Base-by-base conservation (phyloP, 192 early-diverging fungal species). In the Coemansia javaensis region DNA sequence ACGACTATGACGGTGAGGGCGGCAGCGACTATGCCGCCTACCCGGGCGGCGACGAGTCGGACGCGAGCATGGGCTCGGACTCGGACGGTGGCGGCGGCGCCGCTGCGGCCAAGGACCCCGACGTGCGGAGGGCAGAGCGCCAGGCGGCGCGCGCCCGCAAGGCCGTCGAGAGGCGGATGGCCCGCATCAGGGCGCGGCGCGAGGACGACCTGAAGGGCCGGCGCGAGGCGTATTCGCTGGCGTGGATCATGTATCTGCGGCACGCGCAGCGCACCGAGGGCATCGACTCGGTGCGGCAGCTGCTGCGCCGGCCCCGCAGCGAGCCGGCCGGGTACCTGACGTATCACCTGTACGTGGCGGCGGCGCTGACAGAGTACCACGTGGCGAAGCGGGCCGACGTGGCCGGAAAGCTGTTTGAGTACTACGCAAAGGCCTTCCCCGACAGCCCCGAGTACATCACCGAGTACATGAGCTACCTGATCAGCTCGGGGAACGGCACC, bases 351-450 rank as follows among this genome's bases (percentile, higher is more conserved):
- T 93, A 75, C 66, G 85, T 89, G n/a, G 82, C 89, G 2, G 83
- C 84, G 46, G 94, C 93, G 9, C 53, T 91, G 30, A 89, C 95
- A 89, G 94, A 98, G 66, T 91, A 90, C 62, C 85, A 94, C 56
- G 81, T 85, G 46, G 90, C 81, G 39, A 95, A 94, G 74, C 87
- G 92, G 48, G 62, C 83, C 1, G 60, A 47, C 2, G 79, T 95
- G 42, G 94, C 93, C 1, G 89, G 86, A 25, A 87, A 87, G 47
- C 84, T 98, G 31, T 95, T 98, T 69, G 89, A 91, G 58, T 54
- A 87, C n/a, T 91, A 88, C 18, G 65, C 90, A 46, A 95, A 94
- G 60, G 48, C 58, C 1, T 91, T 90, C 71, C 75, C 77, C 5
- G 85, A 88, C 38, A 79, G 88, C 45, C 60, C 82, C 5, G 79